Percentiles rank a stretch among this genome's conserved stretches.
Evolutionary conservation across 495 filamentous ascomycete genomes (phyloP).

Genomic region (Penicillium soppii): DNA sequence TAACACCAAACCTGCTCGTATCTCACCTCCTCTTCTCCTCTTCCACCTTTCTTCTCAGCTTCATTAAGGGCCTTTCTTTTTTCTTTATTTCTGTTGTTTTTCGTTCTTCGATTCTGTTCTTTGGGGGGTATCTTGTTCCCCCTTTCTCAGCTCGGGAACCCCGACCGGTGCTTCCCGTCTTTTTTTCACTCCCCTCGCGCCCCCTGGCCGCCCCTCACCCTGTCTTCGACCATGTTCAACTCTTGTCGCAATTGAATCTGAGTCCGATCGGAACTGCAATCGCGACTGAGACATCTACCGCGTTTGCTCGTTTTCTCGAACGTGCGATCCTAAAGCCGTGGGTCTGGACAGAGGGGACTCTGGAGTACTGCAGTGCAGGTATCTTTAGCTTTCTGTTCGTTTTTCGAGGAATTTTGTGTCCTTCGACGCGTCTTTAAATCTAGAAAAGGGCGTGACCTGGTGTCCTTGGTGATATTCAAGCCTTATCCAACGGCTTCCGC

Average conservation of each 20-base stretch:
- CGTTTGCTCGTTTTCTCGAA: slow-evolving; percentile 40
- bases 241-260: slow-evolving; percentile 54
- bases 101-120: slow-evolving; percentile 15
- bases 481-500: slow-evolving; percentile 8
- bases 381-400: slow-evolving; percentile 17
- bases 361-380: slow-evolving; percentile 41
- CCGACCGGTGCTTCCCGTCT: slow-evolving; percentile 45
- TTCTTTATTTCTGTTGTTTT: slow-evolving; percentile 12
- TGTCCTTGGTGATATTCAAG: slow-evolving; percentile 8
- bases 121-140: slow-evolving; percentile 2
- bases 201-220: slow-evolving; percentile 59
- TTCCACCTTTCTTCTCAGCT: slow-evolving; percentile 4
- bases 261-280: slow-evolving; percentile 58
- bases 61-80: slow-evolving; percentile 10
- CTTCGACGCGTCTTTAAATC: slow-evolving; percentile 44
- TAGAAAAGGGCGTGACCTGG: slow-evolving; percentile 30
- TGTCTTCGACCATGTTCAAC: slow-evolving; percentile 65
- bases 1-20: slow-evolving; percentile 6
- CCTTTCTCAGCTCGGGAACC: slow-evolving; percentile 25
- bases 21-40: slow-evolving; percentile 17
- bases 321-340: slow-evolving; percentile 19
- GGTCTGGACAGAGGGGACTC: slow-evolving; percentile 19
- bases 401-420: slow-evolving; percentile 9
- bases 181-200: slow-evolving; percentile 48
- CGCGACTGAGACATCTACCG: slow-evolving; percentile 59